Conservation (phyloP, 2,329 filamentous ascomycete genomes). For the Exophiala aquamarina region DNA sequence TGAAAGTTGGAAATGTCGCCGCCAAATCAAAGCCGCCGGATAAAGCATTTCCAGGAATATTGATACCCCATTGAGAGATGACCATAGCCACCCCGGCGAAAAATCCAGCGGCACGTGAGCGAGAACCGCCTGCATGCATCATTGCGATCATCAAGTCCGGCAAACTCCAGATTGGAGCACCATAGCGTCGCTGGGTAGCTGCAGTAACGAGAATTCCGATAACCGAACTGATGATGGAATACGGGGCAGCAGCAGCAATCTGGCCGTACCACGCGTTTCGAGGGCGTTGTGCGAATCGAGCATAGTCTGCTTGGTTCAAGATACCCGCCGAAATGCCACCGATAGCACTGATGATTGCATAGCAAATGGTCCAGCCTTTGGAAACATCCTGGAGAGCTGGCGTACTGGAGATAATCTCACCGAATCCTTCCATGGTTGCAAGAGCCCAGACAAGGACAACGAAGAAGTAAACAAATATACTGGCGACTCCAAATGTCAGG, state of each 20-base stretch:
- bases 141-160: slow-evolving; percentile 38
- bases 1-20: slow-evolving; percentile 52
- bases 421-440: slow-evolving; percentile 34
- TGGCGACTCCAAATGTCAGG: slow-evolving; percentile 42
- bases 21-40: slow-evolving; percentile 57
- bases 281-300: slow-evolving; percentile 42
- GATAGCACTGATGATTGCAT: slow-evolving; percentile 43
- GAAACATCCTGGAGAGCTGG: slow-evolving; percentile 15
- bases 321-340: slow-evolving; percentile 47
- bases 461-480: slow-evolving; percentile 43
- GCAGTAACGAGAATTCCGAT: slow-evolving; percentile 40
- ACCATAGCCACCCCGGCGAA: slow-evolving; percentile 49
- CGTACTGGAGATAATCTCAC: slow-evolving; percentile 24
- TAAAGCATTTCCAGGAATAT: slow-evolving; percentile 50
- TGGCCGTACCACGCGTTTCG: slow-evolving; percentile 45
- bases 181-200: slow-evolving; percentile 36
- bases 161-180: slow-evolving; percentile 43
- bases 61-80: slow-evolving; percentile 47
- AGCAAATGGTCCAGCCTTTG: slow-evolving; percentile 21
- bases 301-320: slow-evolving; percentile 48
- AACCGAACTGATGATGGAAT: slow-evolving; percentile 40
- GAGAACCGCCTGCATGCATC: slow-evolving; percentile 33
- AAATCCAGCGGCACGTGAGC: slow-evolving; percentile 45
- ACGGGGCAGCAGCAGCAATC: slow-evolving; percentile 36
- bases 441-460: slow-evolving; percentile 38